Evolutionary conservation across 768 basidiomycete species (phyloP).

Genomic region (Suillus subaureus): DNA sequence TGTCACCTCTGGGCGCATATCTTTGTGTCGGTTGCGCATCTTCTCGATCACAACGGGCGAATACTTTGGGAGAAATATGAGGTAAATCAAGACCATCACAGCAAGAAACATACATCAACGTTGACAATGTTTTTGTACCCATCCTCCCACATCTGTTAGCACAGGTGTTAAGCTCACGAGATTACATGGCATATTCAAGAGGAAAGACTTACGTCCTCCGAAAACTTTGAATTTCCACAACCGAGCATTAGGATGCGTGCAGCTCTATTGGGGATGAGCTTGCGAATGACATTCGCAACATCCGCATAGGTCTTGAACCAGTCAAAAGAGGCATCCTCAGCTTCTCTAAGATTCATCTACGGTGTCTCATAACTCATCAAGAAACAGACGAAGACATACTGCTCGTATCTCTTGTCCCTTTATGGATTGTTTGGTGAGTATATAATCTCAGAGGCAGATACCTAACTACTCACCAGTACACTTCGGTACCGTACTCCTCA

Average conservation of each 20-base stretch:
- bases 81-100: background rate
- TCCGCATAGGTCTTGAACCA: slow-evolving; percentile 88
- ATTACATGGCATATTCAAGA: background rate
- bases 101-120: slow-evolving; percentile 56
- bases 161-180: slow-evolving; percentile 7
- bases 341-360: slow-evolving; percentile 46
- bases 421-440: background rate
- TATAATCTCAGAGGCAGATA: background rate
- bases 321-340: slow-evolving; percentile 65
- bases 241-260: slow-evolving; percentile 77
- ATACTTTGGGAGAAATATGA: slow-evolving; percentile 48
- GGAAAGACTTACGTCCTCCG: slow-evolving; percentile 61
- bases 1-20: slow-evolving; percentile 63
- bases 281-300: slow-evolving; percentile 60
- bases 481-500: slow-evolving; percentile 66
- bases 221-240: slow-evolving; percentile 82
- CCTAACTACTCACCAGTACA: slow-evolving; percentile 58
- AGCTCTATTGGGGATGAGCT: slow-evolving; percentile 61
- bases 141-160: slow-evolving; percentile 81
- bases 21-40: slow-evolving; percentile 61
- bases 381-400: slow-evolving; percentile 42
- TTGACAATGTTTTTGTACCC: slow-evolving; percentile 83
- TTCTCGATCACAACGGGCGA: slow-evolving; percentile 73
- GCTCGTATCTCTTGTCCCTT: slow-evolving; percentile 72
- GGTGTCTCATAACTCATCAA: slow-evolving; percentile 8